Conservation (phyloP, 2,329 filamentous ascomycete species). For the Claviceps paspali region DNA sequence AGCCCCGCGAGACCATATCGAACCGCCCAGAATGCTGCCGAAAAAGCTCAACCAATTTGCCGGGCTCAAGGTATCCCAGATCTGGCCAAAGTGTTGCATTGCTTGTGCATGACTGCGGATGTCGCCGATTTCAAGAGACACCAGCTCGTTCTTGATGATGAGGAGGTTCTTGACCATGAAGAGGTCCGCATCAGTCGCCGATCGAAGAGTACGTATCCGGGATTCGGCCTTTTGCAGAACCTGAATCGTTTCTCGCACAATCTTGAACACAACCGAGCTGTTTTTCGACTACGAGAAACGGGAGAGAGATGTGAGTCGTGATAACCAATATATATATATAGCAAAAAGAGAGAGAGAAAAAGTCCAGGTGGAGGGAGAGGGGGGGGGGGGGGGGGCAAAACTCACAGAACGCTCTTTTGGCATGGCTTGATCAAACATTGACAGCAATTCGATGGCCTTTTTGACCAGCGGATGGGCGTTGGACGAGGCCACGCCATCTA, state of each 20-base stretch:
- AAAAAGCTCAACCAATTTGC: conserved; percentile 45
- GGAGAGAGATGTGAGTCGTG: background rate
- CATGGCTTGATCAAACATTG: conserved; percentile 49
- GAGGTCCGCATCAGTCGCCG: conserved; percentile 59
- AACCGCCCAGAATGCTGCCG: conserved; percentile 39
- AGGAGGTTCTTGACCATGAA: conserved; percentile 93
- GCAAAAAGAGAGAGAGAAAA: no score
- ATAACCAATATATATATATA: no score
- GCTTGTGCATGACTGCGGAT: conserved; percentile 32
- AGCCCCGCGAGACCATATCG: conserved; percentile 29
- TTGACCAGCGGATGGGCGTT: conserved; percentile 44
- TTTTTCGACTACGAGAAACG: conserved; percentile 22
- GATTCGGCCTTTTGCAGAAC: conserved; percentile 66
- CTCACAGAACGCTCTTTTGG: conserved; percentile 47
- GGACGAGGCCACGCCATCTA: conserved; percentile 34
- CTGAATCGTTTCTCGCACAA: conserved; percentile 79
- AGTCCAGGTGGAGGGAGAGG: background rate
- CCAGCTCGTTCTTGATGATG: conserved; percentile 86
- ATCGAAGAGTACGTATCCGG: conserved; percentile 47
- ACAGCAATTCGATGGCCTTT: conserved; percentile 40
- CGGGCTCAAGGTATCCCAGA: conserved; percentile 47
- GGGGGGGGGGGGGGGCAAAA: conserved; percentile 5
- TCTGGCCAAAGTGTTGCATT: conserved; percentile 48
- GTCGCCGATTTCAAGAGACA: conserved; percentile 83
- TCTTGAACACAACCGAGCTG: conserved; percentile 44